A percentile compares a stretch with the other conserved stretches of the same genome.
phyloP scores from a whole-genome alignment of 441 rosid species.

The Hypseocharis bilobata region DNA sequence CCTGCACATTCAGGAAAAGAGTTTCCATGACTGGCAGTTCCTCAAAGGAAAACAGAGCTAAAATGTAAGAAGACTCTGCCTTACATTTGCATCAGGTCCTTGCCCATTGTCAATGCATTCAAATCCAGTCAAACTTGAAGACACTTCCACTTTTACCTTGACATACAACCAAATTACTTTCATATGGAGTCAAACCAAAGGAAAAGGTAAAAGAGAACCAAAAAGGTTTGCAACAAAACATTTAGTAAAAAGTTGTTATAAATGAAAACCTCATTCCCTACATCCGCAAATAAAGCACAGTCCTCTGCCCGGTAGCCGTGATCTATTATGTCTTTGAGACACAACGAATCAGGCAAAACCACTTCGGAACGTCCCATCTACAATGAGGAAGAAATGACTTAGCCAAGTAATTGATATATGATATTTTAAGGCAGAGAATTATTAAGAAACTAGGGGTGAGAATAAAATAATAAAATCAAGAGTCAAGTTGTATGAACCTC shows the following conservation, averaged over 20 bases:
- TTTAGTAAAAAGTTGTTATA: not conserved
- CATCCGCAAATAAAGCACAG: not conserved
- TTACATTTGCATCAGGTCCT: conserved; percentile 11
- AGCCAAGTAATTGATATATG: not conserved
- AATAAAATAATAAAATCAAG: not conserved
- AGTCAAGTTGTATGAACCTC: conserved; percentile 16
- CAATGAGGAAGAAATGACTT: not conserved
- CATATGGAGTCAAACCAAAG: not conserved
- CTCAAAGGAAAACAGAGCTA: not conserved
- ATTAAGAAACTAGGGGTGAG: not conserved
- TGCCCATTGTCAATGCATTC: not conserved
- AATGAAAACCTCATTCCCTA: not conserved
- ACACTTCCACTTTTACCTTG: conserved; percentile 21
- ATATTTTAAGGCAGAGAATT: not conserved
- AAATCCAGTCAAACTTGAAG: conserved; percentile 5
- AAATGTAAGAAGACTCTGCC: conserved; percentile 3
- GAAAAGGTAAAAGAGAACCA: no score
- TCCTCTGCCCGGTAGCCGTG: not conserved
- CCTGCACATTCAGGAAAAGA: conserved; percentile 13
- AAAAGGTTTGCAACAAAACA: not conserved
- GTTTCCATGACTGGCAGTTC: not conserved
- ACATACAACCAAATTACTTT: not conserved
- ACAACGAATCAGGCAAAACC: not conserved
- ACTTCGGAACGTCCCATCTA: not conserved
- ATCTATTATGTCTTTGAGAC: not conserved